These are phyloP conservation scores for Selaginella moellendorffii DNA, from an alignment of 75 land plant genomes.

Conservation along the genomic window DNA sequence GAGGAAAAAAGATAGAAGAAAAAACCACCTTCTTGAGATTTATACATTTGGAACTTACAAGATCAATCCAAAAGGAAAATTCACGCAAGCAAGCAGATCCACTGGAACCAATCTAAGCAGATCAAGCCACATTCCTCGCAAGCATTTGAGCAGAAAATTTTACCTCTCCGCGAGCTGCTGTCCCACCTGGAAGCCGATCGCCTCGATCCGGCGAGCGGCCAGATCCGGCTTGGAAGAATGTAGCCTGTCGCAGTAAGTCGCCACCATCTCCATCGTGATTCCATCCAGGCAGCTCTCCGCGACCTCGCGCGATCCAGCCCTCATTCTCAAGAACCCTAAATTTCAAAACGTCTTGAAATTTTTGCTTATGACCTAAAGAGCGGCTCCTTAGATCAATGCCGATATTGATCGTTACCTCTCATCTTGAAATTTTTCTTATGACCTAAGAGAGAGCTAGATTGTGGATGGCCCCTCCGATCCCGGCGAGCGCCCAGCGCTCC, in stretches of 20 bases:
- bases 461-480: neutral
- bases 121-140: too few relatives aligned
- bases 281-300: conserved; percentile 82
- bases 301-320: conserved; percentile 34
- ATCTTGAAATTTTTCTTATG: neutral
- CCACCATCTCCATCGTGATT: conserved; percentile 61
- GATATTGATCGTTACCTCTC: too few relatives aligned
- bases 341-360: neutral
- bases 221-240: conserved; percentile 59
- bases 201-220: conserved; percentile 78
- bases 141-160: too few relatives aligned
- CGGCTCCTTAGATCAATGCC: too few relatives aligned
- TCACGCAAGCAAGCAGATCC: neutral
- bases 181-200: conserved; percentile 88
- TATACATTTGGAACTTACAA: too few relatives aligned
- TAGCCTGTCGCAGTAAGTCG: conserved; percentile 39
- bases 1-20: conserved; percentile 9
- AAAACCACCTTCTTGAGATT: too few relatives aligned
- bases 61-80: too few relatives aligned
- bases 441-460: too few relatives aligned
- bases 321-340: neutral
- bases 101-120: neutral
- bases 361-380: neutral
- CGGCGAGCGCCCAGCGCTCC: neutral
- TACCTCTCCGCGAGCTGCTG: conserved; percentile 81